Evolutionary conservation across 495 filamentous ascomycete species (phyloP).

Genomic region (Aspergillus baeticus): DNA sequence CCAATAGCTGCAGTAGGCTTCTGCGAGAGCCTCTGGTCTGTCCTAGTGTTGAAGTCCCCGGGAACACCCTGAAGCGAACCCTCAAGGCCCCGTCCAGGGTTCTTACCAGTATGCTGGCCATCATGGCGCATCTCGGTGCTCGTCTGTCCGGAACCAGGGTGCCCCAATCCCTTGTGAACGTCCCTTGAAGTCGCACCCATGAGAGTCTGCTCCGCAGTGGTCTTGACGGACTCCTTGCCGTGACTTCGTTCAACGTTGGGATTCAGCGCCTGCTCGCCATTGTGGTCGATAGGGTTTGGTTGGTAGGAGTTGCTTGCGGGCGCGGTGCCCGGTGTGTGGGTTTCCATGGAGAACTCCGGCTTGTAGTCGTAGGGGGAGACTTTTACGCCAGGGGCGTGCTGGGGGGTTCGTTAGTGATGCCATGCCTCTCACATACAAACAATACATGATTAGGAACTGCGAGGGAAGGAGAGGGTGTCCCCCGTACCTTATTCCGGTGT

Average conservation of each 20-base stretch:
- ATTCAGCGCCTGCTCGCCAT: conserved; percentile 48
- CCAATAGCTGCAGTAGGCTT: background rate
- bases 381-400: conserved; percentile 68
- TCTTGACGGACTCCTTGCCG: conserved; percentile 41
- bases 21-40: conserved; percentile 22
- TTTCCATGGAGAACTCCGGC: conserved; percentile 63
- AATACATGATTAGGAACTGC: background rate
- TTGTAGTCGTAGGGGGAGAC: conserved; percentile 56
- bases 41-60: conserved; percentile 30
- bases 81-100: conserved; percentile 37
- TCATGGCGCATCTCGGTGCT: conserved; percentile 56
- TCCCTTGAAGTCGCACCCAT: conserved; percentile 62
- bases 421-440: too few species aligned
- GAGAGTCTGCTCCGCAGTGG: conserved; percentile 53
- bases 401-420: conserved; percentile 13
- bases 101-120: conserved; percentile 51
- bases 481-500: conserved; percentile 4
- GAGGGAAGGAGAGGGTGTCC: background rate
- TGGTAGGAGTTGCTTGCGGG: conserved; percentile 59
- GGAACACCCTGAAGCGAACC: conserved; percentile 53
- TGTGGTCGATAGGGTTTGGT: conserved; percentile 49
- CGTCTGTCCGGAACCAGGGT: conserved; percentile 62
- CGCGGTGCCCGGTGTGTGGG: conserved; percentile 62
- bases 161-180: conserved; percentile 59
- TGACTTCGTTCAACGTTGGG: conserved; percentile 35